Evolutionary conservation across 495 filamentous ascomycete species (phyloP), one percentile per base, ranked within the genome.

Genomic region (Aspergillus nidulans): DNA sequence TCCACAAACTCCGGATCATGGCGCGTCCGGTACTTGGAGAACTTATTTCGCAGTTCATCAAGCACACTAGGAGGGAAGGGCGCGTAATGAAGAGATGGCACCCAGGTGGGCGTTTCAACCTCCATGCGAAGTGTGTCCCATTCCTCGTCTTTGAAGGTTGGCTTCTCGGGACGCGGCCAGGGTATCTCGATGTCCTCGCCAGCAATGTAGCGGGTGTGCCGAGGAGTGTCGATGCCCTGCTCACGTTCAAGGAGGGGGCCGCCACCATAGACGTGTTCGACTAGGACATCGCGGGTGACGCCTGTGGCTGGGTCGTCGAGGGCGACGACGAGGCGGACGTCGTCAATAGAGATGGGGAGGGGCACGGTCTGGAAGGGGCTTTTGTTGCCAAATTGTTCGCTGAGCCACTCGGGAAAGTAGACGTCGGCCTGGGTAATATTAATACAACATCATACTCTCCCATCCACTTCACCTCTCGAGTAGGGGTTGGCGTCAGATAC

Each of bases 31-130:
- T 90, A 95, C 57, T 81, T 83, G 56, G 81, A 85, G 81, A 87
- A 97, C 61, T 87, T 88, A 72, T 87, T 87, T 57, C 94, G 79
- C 66, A 97, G 77, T 77, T 97, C 92, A 67, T 97, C 88, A 58
- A 97, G 80, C 28, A 97, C 81, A 23, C 65, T 74, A 42, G 73
- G 68, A 23, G 94, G 90, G 77, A 97, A 88, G n/a, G 92, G 92
- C 16, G 87, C 77, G 12, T 76, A 67, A 2, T 89, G 72, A 12
- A 97, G 69, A 13, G 85, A 88, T 0, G 92, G 91, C 10, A 83
- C 70, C 72, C 85, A 97, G 8, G 88, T 92, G 49, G 67, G 73
- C 15, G 81, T 77, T 57, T 95, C 90, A 51, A 90, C 88, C 50
- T 88, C 82, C 66, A 85, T 81, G 47, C 88, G 84, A 38, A 85